Percentiles rank a stretch among this genome's conserved stretches.
Conservation (phyloP, 129 eudicot genomes). For the Smallanthus sonchifolius region DNA sequence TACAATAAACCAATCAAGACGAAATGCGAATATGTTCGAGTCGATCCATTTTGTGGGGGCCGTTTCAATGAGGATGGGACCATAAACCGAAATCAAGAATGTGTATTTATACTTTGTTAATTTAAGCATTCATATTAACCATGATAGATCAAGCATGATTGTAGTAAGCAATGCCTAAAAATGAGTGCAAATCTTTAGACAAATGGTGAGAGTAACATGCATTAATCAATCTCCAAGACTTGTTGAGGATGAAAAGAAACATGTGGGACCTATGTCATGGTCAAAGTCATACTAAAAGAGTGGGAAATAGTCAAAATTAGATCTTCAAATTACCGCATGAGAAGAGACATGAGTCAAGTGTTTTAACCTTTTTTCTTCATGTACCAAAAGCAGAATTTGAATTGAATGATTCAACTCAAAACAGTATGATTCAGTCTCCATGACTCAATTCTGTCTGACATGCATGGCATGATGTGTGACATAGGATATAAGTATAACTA, state of each 20-base stretch:
- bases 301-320: constrained; percentile 16
- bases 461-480: constrained; percentile 39
- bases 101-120: background rate
- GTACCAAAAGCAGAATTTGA: constrained; percentile 15
- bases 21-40: background rate
- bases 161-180: constrained; percentile 39
- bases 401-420: constrained; percentile 24
- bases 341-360: background rate
- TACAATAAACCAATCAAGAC: background rate
- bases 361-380: constrained; percentile 25
- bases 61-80: background rate
- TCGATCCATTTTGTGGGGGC: background rate
- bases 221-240: constrained; percentile 25
- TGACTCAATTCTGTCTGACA: constrained; percentile 40
- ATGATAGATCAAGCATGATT: constrained; percentile 37
- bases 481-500: constrained; percentile 12
- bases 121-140: background rate
- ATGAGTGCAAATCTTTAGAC: constrained; percentile 31
- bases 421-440: constrained; percentile 37
- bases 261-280: constrained; percentile 23
- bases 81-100: background rate
- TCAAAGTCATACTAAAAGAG: constrained; percentile 21
- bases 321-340: constrained; percentile 15
- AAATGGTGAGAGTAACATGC: constrained; percentile 35
- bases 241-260: background rate